These are phyloP conservation scores for Lactifluus echinatus DNA, from an alignment of 768 basidiomycete species.

Conservation along the genomic window DNA sequence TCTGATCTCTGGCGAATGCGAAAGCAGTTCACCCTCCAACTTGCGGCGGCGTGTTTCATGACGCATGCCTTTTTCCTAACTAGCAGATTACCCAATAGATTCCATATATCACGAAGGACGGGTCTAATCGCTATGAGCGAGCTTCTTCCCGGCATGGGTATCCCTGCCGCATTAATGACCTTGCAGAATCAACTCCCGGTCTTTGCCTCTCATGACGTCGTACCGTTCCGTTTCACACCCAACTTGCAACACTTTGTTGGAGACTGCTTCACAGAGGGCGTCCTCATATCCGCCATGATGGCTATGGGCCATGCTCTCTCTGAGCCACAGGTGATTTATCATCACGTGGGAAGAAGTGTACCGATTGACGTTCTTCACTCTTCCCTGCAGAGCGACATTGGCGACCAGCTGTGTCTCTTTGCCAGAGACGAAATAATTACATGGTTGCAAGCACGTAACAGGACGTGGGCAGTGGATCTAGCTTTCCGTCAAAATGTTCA, in stretches of 20 bases:
- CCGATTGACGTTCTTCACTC: constrained; percentile 3
- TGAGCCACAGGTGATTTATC: constrained; percentile 71
- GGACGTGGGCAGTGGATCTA: constrained; percentile 48
- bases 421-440: constrained; percentile 85
- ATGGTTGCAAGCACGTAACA: constrained; percentile 54
- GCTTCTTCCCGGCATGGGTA: constrained; percentile 62
- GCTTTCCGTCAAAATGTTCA: constrained; percentile 49
- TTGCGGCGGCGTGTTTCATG: constrained; percentile 86
- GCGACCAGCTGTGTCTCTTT: constrained; percentile 86
- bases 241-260: constrained; percentile 93
- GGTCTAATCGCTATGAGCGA: constrained; percentile 93
- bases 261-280: constrained; percentile 80
- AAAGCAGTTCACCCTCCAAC: constrained; percentile 89
- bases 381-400: constrained; percentile 68
- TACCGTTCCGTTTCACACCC: constrained; percentile 96
- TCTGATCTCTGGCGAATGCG: constrained; percentile 93
- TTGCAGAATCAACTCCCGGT: constrained; percentile 41
- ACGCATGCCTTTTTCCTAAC: constrained; percentile 81
- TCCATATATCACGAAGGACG: constrained; percentile 83
- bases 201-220: constrained; percentile 74
- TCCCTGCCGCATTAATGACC: constrained; percentile 17
- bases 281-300: constrained; percentile 80
- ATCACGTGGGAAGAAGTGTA: neutral
- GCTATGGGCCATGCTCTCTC: constrained; percentile 86
- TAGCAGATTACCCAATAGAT: constrained; percentile 74